Percentiles rank a stretch among this genome's conserved stretches.
Evolutionary conservation across 2,329 filamentous ascomycete species (phyloP).

Genomic region (Xylogone sp.): DNA sequence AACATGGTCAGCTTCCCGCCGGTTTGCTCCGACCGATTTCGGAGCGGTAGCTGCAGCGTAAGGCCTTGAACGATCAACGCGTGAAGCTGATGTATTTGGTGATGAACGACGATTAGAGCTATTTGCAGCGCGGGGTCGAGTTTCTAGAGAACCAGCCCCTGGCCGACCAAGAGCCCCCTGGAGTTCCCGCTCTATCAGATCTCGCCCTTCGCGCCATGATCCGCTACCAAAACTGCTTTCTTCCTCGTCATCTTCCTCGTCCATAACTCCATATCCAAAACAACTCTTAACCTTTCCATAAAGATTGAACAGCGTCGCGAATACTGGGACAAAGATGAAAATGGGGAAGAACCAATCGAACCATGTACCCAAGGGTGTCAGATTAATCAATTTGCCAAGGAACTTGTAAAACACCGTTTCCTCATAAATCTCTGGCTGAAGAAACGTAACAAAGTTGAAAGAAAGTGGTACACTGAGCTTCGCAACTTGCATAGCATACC

Average conservation of each 20-base stretch:
- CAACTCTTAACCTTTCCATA: conserved; percentile 79
- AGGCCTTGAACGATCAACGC: conserved; percentile 25
- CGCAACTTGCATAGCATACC: conserved; percentile 91
- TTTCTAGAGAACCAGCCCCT: conserved; percentile 22
- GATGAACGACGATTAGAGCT: conserved; percentile 22
- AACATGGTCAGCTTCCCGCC: conserved; percentile 32
- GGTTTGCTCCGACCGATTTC: conserved; percentile 13
- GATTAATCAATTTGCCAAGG: conserved; percentile 75
- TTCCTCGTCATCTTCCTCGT: conserved; percentile 67
- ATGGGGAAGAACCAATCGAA: conserved; percentile 89
- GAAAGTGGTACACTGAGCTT: conserved; percentile 87
- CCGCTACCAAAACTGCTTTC: conserved; percentile 67
- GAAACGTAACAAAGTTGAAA: conserved; percentile 95
- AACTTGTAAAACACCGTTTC: conserved; percentile 86
- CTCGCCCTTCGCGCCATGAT: conserved; percentile 86
- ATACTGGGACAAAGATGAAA: conserved; percentile 80
- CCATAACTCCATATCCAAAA: conserved; percentile 71
- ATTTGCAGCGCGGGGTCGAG: conserved; percentile 19
- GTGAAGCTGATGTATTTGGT: conserved; percentile 22
- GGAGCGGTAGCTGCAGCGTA: conserved; percentile 25
- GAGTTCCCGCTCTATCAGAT: conserved; percentile 84
- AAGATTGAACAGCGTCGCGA: conserved; percentile 81
- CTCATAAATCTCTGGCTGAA: conserved; percentile 67
- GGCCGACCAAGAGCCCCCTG: conserved; percentile 54
- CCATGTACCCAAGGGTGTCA: conserved; percentile 76